Conservation (phyloP, 179 eudicot genomes). For the Sideroxylon spinosum region DNA sequence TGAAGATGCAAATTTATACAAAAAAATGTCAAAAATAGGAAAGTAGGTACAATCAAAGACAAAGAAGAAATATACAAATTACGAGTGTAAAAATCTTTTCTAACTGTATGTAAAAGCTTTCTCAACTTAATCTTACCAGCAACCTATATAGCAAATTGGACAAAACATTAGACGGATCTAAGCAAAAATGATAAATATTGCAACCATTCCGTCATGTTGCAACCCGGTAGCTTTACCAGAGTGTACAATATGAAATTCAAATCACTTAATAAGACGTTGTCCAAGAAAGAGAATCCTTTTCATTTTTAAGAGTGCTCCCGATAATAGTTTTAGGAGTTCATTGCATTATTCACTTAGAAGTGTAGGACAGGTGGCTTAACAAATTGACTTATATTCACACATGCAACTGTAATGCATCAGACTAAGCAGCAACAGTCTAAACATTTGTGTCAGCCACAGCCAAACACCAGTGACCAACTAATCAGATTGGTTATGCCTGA, state of each 20-base stretch:
- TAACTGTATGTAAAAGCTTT: background rate
- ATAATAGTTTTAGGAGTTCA: too few relatives aligned
- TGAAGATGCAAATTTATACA: background rate
- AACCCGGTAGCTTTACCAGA: background rate
- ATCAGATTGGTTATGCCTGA: background rate
- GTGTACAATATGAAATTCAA: too few relatives aligned
- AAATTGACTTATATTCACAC: too few relatives aligned
- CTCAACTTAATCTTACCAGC: background rate
- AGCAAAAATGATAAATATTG: background rate
- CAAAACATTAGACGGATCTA: background rate
- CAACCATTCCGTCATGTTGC: background rate
- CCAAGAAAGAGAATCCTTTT: too few relatives aligned
- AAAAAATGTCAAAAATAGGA: background rate
- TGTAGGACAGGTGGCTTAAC: too few relatives aligned
- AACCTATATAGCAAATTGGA: slow-evolving; percentile 1
- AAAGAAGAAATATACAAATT: background rate
- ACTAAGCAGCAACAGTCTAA: background rate
- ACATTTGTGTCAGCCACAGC: background rate
- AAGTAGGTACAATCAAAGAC: background rate
- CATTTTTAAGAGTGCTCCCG: too few relatives aligned
- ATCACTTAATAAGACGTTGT: too few relatives aligned
- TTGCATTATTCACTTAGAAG: too few relatives aligned
- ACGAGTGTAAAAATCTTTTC: background rate
- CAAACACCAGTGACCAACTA: background rate
- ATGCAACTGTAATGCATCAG: too few relatives aligned